These are phyloP conservation scores for Talaromyces sp. DNA, from an alignment of 2,329 filamentous ascomycete species.

Conservation along the genomic window DNA sequence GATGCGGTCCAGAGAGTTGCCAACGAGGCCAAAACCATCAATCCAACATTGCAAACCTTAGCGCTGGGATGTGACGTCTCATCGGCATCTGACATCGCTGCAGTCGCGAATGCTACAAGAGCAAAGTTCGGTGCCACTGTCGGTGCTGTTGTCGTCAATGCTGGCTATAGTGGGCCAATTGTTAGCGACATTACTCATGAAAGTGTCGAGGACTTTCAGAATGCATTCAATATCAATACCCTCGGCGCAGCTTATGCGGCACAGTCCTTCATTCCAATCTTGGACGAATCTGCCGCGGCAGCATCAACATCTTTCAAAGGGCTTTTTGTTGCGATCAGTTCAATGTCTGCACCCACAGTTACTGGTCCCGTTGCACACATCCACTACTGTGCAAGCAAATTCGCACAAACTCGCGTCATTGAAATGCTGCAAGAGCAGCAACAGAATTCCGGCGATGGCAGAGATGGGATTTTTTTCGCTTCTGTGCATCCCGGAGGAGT, in stretches of 20 bases:
- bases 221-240: slow-evolving; percentile 35
- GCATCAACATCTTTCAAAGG: background rate
- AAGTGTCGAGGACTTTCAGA: slow-evolving; percentile 28
- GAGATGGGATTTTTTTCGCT: slow-evolving; percentile 19
- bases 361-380: slow-evolving; percentile 35
- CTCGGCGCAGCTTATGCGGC: slow-evolving; percentile 35
- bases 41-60: slow-evolving; percentile 22
- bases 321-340: slow-evolving; percentile 29
- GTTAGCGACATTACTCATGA: slow-evolving; percentile 31
- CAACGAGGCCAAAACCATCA: slow-evolving; percentile 22
- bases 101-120: slow-evolving; percentile 18
- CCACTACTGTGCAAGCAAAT: slow-evolving; percentile 31
- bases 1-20: slow-evolving; percentile 26
- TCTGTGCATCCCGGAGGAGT: slow-evolving; percentile 37
- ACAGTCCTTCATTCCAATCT: slow-evolving; percentile 32
- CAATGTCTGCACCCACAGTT: slow-evolving; percentile 31
- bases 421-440: slow-evolving; percentile 38
- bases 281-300: slow-evolving; percentile 23
- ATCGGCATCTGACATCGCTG: slow-evolving; percentile 22
- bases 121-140: slow-evolving; percentile 19
- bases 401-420: slow-evolving; percentile 33
- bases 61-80: slow-evolving; percentile 30
- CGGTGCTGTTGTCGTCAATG: slow-evolving; percentile 21
- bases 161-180: slow-evolving; percentile 29
- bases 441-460: slow-evolving; percentile 15